A percentile compares a stretch with the other conserved stretches of the same genome.
These are phyloP conservation scores for Aspergillus pseudotamarii DNA, from an alignment of 2,329 filamentous ascomycete species.

Conservation along the genomic window DNA sequence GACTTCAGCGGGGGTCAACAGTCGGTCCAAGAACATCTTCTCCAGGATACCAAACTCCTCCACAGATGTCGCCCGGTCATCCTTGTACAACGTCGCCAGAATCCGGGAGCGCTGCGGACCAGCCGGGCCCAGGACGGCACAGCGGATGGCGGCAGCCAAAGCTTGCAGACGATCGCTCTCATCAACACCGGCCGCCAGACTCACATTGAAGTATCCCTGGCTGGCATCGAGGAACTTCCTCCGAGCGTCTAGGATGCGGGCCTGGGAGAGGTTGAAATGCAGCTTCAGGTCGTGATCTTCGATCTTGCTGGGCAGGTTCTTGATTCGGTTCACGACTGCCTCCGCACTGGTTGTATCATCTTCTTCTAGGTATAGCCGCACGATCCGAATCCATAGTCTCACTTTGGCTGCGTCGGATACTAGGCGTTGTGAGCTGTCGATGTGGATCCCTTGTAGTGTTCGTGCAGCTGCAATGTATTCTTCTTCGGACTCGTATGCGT, in stretches of 20 bases:
- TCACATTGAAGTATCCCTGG: slow-evolving; percentile 85
- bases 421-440: slow-evolving; percentile 85
- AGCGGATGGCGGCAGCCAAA: slow-evolving; percentile 84
- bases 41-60: slow-evolving; percentile 87
- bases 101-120: slow-evolving; percentile 80
- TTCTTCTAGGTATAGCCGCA: slow-evolving; percentile 89
- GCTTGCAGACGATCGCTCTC: slow-evolving; percentile 85
- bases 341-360: slow-evolving; percentile 87
- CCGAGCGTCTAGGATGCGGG: slow-evolving; percentile 88
- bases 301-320: slow-evolving; percentile 81
- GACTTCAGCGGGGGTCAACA: slow-evolving; percentile 81
- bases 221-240: slow-evolving; percentile 86
- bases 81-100: slow-evolving; percentile 86
- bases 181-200: slow-evolving; percentile 74
- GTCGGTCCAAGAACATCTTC: slow-evolving; percentile 93
- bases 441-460: slow-evolving; percentile 77
- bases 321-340: slow-evolving; percentile 89
- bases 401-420: slow-evolving; percentile 82
- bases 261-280: slow-evolving; percentile 88
- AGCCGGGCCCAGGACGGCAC: slow-evolving; percentile 87
- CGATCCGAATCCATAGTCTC: slow-evolving; percentile 87
- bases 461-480: slow-evolving; percentile 79
- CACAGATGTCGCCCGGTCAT: slow-evolving; percentile 76
- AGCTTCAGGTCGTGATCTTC: slow-evolving; percentile 73
- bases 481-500: slow-evolving; percentile 79